Conservation (phyloP, 768 basidiomycete genomes). For the Auricularia sp. region DNA sequence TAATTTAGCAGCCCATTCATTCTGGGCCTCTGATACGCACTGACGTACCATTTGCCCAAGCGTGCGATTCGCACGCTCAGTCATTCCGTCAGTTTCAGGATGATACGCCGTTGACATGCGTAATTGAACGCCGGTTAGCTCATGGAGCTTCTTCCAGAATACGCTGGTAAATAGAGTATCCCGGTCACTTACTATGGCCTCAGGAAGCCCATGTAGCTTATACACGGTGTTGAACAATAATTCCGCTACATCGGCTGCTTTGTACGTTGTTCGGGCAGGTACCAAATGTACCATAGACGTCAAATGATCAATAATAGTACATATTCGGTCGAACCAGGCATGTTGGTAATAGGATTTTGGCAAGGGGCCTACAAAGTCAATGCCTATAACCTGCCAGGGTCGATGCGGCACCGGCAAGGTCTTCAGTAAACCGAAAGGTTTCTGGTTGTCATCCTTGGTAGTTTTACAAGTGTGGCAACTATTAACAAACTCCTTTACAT, state of each 20-base stretch:
- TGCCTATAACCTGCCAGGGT: slow-evolving; percentile 20
- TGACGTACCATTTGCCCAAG: not conserved
- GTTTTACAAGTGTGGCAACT: too few species aligned
- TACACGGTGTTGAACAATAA: slow-evolving; percentile 26
- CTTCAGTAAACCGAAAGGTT: too few species aligned
- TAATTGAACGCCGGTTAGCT: slow-evolving; percentile 7
- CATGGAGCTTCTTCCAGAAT: slow-evolving; percentile 15
- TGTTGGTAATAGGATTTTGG: slow-evolving; percentile 1
- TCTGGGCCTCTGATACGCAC: slow-evolving; percentile 4
- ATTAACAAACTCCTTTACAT: too few species aligned
- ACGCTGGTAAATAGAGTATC: slow-evolving; percentile 33
- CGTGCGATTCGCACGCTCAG: slow-evolving; percentile 19
- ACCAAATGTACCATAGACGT: slow-evolving; percentile 20
- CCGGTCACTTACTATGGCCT: slow-evolving; percentile 31
- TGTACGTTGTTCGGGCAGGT: slow-evolving; percentile 21
- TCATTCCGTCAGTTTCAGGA: slow-evolving; percentile 33
- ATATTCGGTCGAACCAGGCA: slow-evolving; percentile 7
- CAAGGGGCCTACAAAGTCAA: slow-evolving; percentile 14
- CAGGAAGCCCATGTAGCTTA: slow-evolving; percentile 30
- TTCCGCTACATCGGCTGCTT: slow-evolving; percentile 25
- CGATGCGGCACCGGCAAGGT: too few species aligned
- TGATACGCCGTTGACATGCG: slow-evolving; percentile 33
- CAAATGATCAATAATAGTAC: slow-evolving; percentile 17
- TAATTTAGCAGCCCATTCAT: slow-evolving; percentile 9
- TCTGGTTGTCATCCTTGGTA: too few species aligned